Conservation (phyloP, 306 rosid genomes). For the Malus fusca region DNA sequence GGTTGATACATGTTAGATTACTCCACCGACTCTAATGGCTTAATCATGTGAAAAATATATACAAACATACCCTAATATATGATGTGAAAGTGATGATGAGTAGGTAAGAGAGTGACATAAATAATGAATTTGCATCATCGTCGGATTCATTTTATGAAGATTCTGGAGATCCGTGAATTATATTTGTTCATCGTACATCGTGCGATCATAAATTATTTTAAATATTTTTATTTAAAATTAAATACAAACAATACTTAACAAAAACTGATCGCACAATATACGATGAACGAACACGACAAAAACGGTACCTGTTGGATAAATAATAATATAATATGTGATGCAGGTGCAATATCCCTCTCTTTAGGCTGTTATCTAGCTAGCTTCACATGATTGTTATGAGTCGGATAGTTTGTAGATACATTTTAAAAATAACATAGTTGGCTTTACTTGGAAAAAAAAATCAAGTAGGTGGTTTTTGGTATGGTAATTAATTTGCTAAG, state of each 20-base stretch:
- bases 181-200: too few relatives aligned
- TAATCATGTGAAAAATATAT: not conserved
- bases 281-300: rapidly evolving
- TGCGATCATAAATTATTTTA: rapidly evolving
- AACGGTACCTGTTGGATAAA: rapidly evolving
- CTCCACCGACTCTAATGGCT: not conserved
- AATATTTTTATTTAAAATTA: too few relatives aligned
- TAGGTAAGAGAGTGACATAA: not conserved
- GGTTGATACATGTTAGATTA: not conserved
- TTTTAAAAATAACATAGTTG: too few relatives aligned
- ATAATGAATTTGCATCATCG: not conserved
- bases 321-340: not conserved
- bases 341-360: not conserved
- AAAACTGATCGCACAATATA: rapidly evolving
- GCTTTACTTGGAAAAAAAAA: too few relatives aligned
- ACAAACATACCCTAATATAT: not conserved
- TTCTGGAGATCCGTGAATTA: rapidly evolving
- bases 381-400: not conserved
- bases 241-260: too few relatives aligned
- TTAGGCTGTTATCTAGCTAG: not conserved
- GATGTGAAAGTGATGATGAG: too few relatives aligned
- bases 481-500: not conserved
- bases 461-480: too few relatives aligned
- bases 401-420: not conserved
- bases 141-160: too few relatives aligned